These are phyloP conservation scores for Annulohypoxylon stygium DNA, from an alignment of 495 filamentous ascomycete genomes.

Conservation along the genomic window DNA sequence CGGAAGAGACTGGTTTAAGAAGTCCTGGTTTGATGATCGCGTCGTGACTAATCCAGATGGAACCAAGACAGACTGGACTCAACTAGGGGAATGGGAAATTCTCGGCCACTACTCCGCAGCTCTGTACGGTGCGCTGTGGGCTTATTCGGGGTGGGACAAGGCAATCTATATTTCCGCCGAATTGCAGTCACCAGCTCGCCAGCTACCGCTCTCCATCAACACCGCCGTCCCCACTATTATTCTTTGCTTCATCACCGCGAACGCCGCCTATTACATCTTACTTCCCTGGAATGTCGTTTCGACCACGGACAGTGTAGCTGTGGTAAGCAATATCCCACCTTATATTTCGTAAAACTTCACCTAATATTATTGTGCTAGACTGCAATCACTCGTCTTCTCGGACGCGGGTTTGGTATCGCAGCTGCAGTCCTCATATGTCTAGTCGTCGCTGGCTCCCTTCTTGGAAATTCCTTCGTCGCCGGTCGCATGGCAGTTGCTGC, in stretches of 20 bases:
- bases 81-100: slow-evolving; percentile 61
- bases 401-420: slow-evolving; percentile 59
- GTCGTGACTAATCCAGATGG: slow-evolving; percentile 61
- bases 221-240: slow-evolving; percentile 68
- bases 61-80: slow-evolving; percentile 62
- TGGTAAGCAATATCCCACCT: slow-evolving; percentile 57
- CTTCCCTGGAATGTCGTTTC: slow-evolving; percentile 67
- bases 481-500: slow-evolving; percentile 70
- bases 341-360: background rate
- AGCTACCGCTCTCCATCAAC: slow-evolving; percentile 69
- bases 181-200: slow-evolving; percentile 61
- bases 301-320: slow-evolving; percentile 66
- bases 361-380: slow-evolving; percentile 53
- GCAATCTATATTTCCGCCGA: slow-evolving; percentile 69
- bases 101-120: slow-evolving; percentile 67
- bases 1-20: slow-evolving; percentile 65
- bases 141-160: slow-evolving; percentile 72
- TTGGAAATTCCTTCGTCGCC: slow-evolving; percentile 69
- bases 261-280: slow-evolving; percentile 68
- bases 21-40: slow-evolving; percentile 63
- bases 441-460: slow-evolving; percentile 65
- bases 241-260: slow-evolving; percentile 66
- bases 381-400: slow-evolving; percentile 65
- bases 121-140: slow-evolving; percentile 69
- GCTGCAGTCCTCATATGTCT: slow-evolving; percentile 66